Base-by-base conservation (phyloP, 2,329 filamentous ascomycete genomes). In the Stagonosporopsis cucurbitacearum region DNA sequence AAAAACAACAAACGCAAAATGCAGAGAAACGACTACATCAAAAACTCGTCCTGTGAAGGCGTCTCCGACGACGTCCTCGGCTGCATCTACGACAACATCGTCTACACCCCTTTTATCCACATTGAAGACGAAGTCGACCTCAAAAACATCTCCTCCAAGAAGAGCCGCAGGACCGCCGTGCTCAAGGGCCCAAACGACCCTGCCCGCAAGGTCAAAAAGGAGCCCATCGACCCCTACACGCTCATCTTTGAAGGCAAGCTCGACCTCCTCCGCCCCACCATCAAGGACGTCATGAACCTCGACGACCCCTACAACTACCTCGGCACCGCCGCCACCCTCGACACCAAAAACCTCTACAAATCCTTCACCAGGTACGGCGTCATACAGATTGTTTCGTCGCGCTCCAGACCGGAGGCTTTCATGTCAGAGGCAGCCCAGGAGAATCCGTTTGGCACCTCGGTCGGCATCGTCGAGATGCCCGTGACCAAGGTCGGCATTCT, bases 1-100 rank as follows among this genome's bases (percentile, higher is more conserved):
- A 96, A 96, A 78, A 99, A 98, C 80, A 98, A 98, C 79, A 98
- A 98, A 79, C 86, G 95, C 75, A 99, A 99, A 77, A 99, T 99
- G 95, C 92, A 96, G 71, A 96, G 96, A 72, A 79, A 84, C 0
- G 95, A 98, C 70, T 99, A 99, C 76, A 83, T 98, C 65, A 97
- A 96, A 76, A 98, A 98, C 73, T 96, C 93, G 0, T 88, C 87
- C 20, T 92, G 91, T 3, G 93, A 98, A 72, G 92, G 92, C 6
- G 90, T 98, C n/a, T 91, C 90, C 48, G 91, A 96, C 63, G 94
- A 98, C 63, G 90, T 98, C 37, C 81, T 98, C 13, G 92, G 92
- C 69, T 97, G 94, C 72, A 96, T 99, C 72, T 99, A 98, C 77
- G 95, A 99, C 79, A 99, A 99, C 72, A 96, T 99, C 44, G 91